Base-by-base conservation (phyloP, 768 basidiomycete species). In the Kwoniella bestiolae region DNA sequence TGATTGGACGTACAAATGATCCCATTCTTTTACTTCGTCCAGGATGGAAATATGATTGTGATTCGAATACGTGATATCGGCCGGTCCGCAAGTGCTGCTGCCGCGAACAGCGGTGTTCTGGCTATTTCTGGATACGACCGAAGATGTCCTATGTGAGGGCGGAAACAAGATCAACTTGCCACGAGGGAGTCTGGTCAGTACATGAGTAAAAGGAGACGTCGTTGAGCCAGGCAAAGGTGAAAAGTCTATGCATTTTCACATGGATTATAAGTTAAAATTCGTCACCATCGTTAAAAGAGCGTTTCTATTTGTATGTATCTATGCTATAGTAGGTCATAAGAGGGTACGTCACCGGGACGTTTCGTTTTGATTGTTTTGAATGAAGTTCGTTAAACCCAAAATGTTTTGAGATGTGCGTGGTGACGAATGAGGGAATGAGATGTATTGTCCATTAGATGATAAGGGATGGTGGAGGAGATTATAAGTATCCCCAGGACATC, bases 401-500 rank as follows among this genome's bases (percentile, higher is more conserved):
- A 55, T 55, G n/a, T 12, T 57, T n/a, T 21, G 56, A 26, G 56
- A 44, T 21, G 18, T 45, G 56, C 25, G 38, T 34, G 52, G 52
- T 55, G 52, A 55, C 52, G 52, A 55, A 34, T 55, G 46, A n/a
- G 11, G n/a, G 46, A 25, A 21, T n/a, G n/a, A n/a, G n/a, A n/a
- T n/a, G n/a, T n/a, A 47, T 47, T 47, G 46, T 47, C 29, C 32
- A 53, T 50, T 29, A 6, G 31, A 32, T 18, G 32, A 28, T 2
- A 32, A 35, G 52, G 25, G 50, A 44, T 18, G 16, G 60, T 26
- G 21, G 47, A 41, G 34, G 9, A 12, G 35, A 25, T 59, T 65
- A 65, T 34, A 58, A 21, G 49, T 56, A 65, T 23, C 63, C 63
- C 63, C 63, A 65, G 14, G 34, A 41, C 49, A 65, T 59, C 26